A percentile compares a stretch with the other conserved stretches of the same genome.
phyloP scores from a whole-genome alignment of 352 stramenopile genomes.

The Pythium aphanidermatum region DNA sequence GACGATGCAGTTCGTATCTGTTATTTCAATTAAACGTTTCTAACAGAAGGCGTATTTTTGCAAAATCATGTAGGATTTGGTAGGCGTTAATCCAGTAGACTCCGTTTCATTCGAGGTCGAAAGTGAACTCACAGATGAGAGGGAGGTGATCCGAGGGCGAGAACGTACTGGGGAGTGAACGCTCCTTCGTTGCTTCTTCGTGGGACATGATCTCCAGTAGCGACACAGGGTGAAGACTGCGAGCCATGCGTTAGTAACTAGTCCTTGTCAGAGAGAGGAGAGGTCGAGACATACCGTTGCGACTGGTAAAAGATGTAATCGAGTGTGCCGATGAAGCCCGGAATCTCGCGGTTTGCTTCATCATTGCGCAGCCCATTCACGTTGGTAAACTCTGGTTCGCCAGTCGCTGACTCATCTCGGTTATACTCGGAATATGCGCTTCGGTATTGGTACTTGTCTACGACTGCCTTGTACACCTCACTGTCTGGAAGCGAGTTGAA shows the following conservation, averaged over 20 bases:
- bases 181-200: conserved; percentile 48
- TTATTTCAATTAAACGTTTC: conserved; percentile 11
- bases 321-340: conserved; percentile 67
- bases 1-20: conserved; percentile 7
- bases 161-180: conserved; percentile 54
- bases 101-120: conserved; percentile 1
- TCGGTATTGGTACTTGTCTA: conserved; percentile 23
- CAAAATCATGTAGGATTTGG: conserved; percentile 2
- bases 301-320: conserved; percentile 83
- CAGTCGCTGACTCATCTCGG: background rate
- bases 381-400: conserved; percentile 72
- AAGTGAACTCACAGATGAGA: conserved; percentile 58
- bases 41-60: conserved; percentile 5
- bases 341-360: conserved; percentile 26
- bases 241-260: background rate
- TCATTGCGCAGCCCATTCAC: conserved; percentile 48
- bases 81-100: background rate
- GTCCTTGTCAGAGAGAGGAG: no score
- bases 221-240: conserved; percentile 33
- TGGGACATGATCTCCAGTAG: conserved; percentile 71
- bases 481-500: conserved; percentile 81
- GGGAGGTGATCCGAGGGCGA: conserved; percentile 77
- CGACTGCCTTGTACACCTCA: conserved; percentile 64
- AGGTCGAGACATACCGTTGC: conserved; percentile 22
- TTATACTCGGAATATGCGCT: conserved; percentile 62